Evolutionary conservation across 1,139 yeast species (phyloP).

Genomic region (Yamadazyma oceani): DNA sequence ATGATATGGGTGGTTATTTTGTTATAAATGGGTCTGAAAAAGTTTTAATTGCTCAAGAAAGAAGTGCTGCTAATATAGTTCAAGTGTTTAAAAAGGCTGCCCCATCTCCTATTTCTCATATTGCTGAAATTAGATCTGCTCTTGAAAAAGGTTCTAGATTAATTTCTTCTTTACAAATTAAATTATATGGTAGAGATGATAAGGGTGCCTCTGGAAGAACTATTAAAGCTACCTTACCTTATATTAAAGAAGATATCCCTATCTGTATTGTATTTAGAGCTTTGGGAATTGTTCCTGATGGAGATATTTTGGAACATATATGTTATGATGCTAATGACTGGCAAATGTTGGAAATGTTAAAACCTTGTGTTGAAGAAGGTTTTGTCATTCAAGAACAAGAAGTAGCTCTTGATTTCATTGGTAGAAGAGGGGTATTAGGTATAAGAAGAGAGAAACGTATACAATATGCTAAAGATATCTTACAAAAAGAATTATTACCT

Average conservation of each 20-base stretch:
- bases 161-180: slow-evolving; percentile 91
- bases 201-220: slow-evolving; percentile 75
- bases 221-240: slow-evolving; percentile 93
- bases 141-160: slow-evolving; percentile 95
- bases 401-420: slow-evolving; percentile 95
- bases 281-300: slow-evolving; percentile 97
- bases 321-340: slow-evolving; percentile 98
- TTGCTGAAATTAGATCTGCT: slow-evolving; percentile 96
- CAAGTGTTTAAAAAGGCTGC: slow-evolving; percentile 98
- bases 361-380: slow-evolving; percentile 99
- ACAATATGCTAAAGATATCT: slow-evolving; percentile 93
- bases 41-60: slow-evolving; percentile 96
- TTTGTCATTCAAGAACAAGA: slow-evolving; percentile 97
- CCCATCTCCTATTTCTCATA: slow-evolving; percentile 92
- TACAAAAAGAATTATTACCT: slow-evolving; percentile 94
- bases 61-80: slow-evolving; percentile 97
- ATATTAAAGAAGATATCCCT: slow-evolving; percentile 94
- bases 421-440: slow-evolving; percentile 97
- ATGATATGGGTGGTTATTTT: slow-evolving; percentile 99
- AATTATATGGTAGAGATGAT: slow-evolving; percentile 81
- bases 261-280: slow-evolving; percentile 97
- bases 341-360: slow-evolving; percentile 99
- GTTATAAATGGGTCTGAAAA: slow-evolving; percentile 98
- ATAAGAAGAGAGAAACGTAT: slow-evolving; percentile 97
- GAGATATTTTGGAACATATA: slow-evolving; percentile 96